Evolutionary conservation across 192 early-diverging fungal species (phyloP).

Genomic region (Haplosporangium gracile): DNA sequence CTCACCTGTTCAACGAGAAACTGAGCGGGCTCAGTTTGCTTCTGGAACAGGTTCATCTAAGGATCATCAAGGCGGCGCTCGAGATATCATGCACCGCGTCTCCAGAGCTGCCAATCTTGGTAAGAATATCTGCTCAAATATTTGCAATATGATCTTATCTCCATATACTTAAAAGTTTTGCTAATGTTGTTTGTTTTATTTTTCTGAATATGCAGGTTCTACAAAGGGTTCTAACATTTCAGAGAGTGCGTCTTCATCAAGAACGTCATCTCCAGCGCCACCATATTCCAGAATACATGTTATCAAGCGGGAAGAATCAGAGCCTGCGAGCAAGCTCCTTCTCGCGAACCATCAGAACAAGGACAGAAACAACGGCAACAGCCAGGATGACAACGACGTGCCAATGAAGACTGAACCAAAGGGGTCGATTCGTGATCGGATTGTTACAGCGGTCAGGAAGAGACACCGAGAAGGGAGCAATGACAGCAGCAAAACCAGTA

Average conservation of each 20-base stretch:
- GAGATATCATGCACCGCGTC: conserved; percentile 26
- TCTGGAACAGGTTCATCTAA: not conserved
- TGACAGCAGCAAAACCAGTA: not conserved
- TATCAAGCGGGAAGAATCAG: conserved; percentile 43
- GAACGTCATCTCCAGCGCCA: not conserved
- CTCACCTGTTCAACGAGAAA: not conserved
- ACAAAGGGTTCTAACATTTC: not conserved
- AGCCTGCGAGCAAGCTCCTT: not conserved
- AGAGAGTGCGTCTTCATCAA: not conserved
- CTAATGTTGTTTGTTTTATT: not conserved
- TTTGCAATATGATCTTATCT: not conserved
- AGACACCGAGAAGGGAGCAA: not conserved
- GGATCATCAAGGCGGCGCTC: conserved; percentile 1
- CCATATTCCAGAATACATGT: not conserved
- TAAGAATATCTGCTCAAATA: not conserved
- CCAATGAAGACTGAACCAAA: not conserved
- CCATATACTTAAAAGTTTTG: too few species aligned
- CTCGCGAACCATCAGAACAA: not conserved
- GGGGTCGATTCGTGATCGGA: not conserved
- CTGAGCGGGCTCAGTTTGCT: not conserved
- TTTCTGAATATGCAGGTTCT: not conserved
- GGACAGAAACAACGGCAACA: not conserved
- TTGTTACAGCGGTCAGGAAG: not conserved
- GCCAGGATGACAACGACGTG: not conserved
- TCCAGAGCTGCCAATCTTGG: conserved; percentile 20